These are phyloP conservation scores for Arthonia radiata DNA, from an alignment of 495 filamentous ascomycete genomes.

Conservation along the genomic window DNA sequence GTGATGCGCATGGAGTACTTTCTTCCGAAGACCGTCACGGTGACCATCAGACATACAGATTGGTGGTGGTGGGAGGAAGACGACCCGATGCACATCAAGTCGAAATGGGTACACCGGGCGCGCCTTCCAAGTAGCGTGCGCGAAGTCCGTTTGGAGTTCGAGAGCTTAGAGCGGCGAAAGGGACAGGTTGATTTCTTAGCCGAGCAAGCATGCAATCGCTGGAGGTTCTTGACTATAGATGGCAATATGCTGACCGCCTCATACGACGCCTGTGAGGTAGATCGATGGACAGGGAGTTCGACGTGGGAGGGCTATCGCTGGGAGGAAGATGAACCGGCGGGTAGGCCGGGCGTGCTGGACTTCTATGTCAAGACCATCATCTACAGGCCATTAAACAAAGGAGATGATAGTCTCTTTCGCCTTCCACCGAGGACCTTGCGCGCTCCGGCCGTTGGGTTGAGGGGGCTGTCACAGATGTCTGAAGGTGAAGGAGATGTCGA, in stretches of 20 bases:
- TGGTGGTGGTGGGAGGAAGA: conserved; percentile 12
- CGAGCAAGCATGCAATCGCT: conserved; percentile 6
- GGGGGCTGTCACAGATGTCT: no score
- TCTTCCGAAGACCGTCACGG: conserved; percentile 6
- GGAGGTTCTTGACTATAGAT: conserved; percentile 11
- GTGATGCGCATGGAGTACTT: conserved; percentile 7
- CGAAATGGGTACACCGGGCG: conserved; percentile 7
- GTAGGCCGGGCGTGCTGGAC: conserved; percentile 10
- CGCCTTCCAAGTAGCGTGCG: conserved; percentile 9
- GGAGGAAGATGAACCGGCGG: conserved; percentile 10
- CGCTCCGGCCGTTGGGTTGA: no score
- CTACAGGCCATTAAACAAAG: no score
- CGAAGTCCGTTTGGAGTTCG: conserved; percentile 11
- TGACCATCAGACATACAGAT: conserved; percentile 14
- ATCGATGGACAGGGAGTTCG: conserved; percentile 12
- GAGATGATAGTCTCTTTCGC: no score
- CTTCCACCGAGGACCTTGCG: no score
- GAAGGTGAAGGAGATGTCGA: no score
- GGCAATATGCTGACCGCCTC: conserved; percentile 5
- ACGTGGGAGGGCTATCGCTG: conserved; percentile 6
- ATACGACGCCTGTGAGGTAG: conserved; percentile 2
- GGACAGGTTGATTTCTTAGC: conserved; percentile 10
- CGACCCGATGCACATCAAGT: conserved; percentile 6
- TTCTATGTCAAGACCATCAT: conserved; percentile 10
- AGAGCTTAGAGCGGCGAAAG: conserved; percentile 9